Evolutionary conservation across 345 rosid genomes (phyloP).

Genomic region (Populus simonii): DNA sequence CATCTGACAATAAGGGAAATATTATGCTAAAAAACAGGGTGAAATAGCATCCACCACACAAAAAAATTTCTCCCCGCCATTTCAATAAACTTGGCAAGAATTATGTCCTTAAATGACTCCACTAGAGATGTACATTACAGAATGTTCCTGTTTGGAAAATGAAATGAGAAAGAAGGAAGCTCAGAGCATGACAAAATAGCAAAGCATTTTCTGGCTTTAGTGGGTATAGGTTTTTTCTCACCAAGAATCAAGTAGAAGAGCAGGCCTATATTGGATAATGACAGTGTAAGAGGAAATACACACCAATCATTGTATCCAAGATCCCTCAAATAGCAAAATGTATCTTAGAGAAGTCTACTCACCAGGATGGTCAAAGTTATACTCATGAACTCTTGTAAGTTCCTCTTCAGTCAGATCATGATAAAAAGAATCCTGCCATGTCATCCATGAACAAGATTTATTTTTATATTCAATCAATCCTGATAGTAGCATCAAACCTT

Average conservation of each 20-base stretch:
- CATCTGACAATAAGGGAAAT: slow-evolving; percentile 54
- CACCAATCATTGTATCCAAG: neutral
- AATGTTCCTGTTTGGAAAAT: neutral
- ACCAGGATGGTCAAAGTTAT: slow-evolving; percentile 99
- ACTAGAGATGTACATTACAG: neutral
- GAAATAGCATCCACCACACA: neutral
- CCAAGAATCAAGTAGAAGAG: too few species aligned
- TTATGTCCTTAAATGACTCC: neutral
- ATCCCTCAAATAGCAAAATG: slow-evolving; percentile 1
- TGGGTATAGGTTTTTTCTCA: too few species aligned
- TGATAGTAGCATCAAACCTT: neutral
- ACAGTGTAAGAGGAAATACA: neutral
- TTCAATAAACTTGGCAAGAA: neutral
- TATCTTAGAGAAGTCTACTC: slow-evolving; percentile 35
- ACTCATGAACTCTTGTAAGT: slow-evolving; percentile 80
- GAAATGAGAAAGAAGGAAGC: neutral
- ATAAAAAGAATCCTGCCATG: slow-evolving; percentile 98
- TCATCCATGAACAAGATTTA: slow-evolving; percentile 19
- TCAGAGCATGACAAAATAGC: neutral
- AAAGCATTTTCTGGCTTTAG: too few species aligned
- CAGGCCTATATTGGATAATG: neutral
- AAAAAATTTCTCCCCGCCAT: neutral
- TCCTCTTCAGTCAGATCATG: slow-evolving; percentile 84
- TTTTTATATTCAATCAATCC: neutral
- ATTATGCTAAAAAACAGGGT: slow-evolving; percentile 5